These are phyloP conservation scores for Neoboletus magnificus DNA, from an alignment of 768 basidiomycete genomes.

Conservation along the genomic window DNA sequence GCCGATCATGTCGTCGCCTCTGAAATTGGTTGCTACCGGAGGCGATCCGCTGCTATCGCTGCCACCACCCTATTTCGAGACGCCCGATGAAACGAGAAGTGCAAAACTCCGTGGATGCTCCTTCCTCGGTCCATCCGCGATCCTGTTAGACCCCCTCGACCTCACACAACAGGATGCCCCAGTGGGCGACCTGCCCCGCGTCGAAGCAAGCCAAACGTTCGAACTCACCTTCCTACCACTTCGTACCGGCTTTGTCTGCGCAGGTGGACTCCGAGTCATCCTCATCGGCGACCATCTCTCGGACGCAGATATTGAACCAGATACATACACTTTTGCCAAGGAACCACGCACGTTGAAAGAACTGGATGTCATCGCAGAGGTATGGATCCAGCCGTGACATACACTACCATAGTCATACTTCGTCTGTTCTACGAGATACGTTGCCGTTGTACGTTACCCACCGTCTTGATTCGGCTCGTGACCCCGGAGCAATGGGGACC, in stretches of 20 bases:
- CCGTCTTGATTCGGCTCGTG: not conserved
- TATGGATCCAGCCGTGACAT: slow-evolving; percentile 53
- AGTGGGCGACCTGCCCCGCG: slow-evolving; percentile 23
- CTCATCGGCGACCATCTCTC: slow-evolving; percentile 54
- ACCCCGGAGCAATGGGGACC: not conserved
- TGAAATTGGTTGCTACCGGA: not conserved
- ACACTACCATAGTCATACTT: slow-evolving; percentile 1
- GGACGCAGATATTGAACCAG: slow-evolving; percentile 33
- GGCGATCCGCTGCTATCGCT: slow-evolving; percentile 24
- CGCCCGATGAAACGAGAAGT: slow-evolving; percentile 34
- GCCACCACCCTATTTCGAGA: slow-evolving; percentile 48
- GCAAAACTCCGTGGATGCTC: slow-evolving; percentile 33
- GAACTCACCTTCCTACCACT: slow-evolving; percentile 60
- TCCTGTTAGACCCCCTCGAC: slow-evolving; percentile 44
- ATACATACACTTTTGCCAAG: slow-evolving; percentile 22
- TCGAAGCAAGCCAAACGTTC: slow-evolving; percentile 52
- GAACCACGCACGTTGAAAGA: slow-evolving; percentile 59
- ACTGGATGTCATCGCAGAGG: slow-evolving; percentile 67
- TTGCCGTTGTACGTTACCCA: slow-evolving; percentile 2
- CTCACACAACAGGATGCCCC: slow-evolving; percentile 20
- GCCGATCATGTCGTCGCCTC: slow-evolving; percentile 16
- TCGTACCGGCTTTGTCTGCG: slow-evolving; percentile 53
- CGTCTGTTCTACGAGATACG: slow-evolving; percentile 11
- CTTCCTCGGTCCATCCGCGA: slow-evolving; percentile 51
- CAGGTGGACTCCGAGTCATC: slow-evolving; percentile 72